Evolutionary conservation across 202 grass and related monocot species (phyloP).

Genomic region (Digitaria exilis): DNA sequence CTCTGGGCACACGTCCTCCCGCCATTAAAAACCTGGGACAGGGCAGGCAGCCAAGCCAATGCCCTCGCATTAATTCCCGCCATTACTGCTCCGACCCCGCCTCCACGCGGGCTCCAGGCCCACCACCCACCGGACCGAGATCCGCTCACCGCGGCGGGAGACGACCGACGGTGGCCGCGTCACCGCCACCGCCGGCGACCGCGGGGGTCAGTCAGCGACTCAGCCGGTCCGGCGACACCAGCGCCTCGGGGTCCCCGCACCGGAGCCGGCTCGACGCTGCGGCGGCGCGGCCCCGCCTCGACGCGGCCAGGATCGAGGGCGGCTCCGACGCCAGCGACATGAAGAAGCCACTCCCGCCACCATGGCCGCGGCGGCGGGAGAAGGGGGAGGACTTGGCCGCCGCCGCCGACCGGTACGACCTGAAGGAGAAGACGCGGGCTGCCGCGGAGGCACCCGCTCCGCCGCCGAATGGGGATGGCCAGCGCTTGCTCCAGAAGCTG

Average conservation of each 20-base stretch:
- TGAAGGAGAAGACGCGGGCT: conserved; percentile 77
- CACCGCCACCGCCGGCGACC: background rate
- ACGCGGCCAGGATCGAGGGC: conserved; percentile 40
- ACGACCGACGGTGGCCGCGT: background rate
- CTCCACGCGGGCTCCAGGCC: conserved; percentile 39
- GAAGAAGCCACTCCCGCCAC: conserved; percentile 56
- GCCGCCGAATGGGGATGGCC: conserved; percentile 72
- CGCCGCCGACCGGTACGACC: conserved; percentile 55
- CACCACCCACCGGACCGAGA: conserved; percentile 26
- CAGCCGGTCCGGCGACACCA: conserved; percentile 89
- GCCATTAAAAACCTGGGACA: conserved; percentile 60
- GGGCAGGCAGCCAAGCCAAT: conserved; percentile 5
- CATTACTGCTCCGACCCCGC: conserved; percentile 54
- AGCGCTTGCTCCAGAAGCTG: conserved; percentile 97
- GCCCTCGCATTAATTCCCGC: conserved; percentile 55
- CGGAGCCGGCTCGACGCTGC: conserved; percentile 66
- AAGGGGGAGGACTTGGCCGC: conserved; percentile 66
- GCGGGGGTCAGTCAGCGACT: conserved; percentile 33
- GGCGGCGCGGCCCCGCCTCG: conserved; percentile 52
- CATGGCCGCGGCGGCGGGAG: conserved; percentile 48
- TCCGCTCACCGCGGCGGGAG: conserved; percentile 15
- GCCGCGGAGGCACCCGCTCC: conserved; percentile 43
- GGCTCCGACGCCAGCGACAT: conserved; percentile 72
- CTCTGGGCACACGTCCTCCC: conserved; percentile 47
- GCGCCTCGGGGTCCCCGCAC: conserved; percentile 90